phyloP scores from a whole-genome alignment of 106 monocot genomes.

The Alisma plantagoaquatica region DNA sequence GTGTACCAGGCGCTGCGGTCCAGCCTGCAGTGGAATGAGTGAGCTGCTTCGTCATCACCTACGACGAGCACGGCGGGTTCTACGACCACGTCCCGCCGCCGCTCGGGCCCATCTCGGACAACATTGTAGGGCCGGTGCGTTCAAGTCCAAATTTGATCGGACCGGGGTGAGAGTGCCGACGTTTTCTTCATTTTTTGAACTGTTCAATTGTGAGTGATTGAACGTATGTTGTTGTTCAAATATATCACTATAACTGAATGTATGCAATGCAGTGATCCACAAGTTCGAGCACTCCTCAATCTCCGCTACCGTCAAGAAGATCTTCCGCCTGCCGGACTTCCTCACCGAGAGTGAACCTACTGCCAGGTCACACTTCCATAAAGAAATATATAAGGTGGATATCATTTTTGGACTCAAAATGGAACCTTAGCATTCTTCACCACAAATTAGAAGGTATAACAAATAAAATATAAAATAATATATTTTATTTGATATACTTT shows the following conservation, averaged over 20 bases:
- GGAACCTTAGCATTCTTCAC: too few species aligned
- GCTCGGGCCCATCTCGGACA: conserved; percentile 29
- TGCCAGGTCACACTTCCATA: conserved; percentile 71
- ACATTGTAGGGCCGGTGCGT: conserved; percentile 12
- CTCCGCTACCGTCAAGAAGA: conserved; percentile 83
- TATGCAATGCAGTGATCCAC: conserved; percentile 49
- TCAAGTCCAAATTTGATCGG: conserved; percentile 61
- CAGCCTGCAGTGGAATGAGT: conserved; percentile 77
- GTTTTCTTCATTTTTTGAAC: conserved; percentile 65
- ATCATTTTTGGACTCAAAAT: too few species aligned
- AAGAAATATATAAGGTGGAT: too few species aligned
- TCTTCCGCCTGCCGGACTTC: conserved; percentile 65
- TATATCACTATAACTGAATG: background rate
- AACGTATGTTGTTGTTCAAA: too few species aligned
- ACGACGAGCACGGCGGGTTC: conserved; percentile 89
- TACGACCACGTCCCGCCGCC: conserved; percentile 77
- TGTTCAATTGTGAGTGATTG: too few species aligned
- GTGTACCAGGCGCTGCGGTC: conserved; percentile 62
- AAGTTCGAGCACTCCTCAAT: conserved; percentile 88
- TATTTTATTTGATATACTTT: too few species aligned
- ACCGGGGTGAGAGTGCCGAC: conserved; percentile 69
- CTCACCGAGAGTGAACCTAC: conserved; percentile 62
- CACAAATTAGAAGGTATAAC: too few species aligned
- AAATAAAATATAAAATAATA: too few species aligned
- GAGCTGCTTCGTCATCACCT: conserved; percentile 49